Percentiles rank a stretch among this genome's conserved stretches.
Evolutionary conservation across 2,329 filamentous ascomycete species (phyloP).

Genomic region (Zopfia rhizophila): DNA sequence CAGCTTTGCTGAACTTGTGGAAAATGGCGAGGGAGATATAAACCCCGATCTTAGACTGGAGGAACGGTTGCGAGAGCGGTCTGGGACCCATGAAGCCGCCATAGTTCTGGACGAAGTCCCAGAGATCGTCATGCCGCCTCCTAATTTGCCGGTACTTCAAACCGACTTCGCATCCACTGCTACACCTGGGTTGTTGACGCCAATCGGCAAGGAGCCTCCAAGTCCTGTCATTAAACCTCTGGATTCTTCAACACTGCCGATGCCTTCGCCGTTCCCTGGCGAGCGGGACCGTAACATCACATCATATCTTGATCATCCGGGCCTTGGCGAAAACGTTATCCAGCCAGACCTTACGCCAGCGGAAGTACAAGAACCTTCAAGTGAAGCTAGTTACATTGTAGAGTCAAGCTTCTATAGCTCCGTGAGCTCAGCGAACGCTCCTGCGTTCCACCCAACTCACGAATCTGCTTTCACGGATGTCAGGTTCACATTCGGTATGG

Average conservation of each 20-base stretch:
- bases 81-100: slow-evolving; percentile 10
- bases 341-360: slow-evolving; percentile 3
- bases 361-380: slow-evolving; percentile 20
- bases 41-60: slow-evolving; percentile 1
- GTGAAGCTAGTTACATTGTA: slow-evolving; percentile 37
- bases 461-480: slow-evolving; percentile 49
- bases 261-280: slow-evolving; percentile 51
- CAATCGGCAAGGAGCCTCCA: slow-evolving; percentile 44
- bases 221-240: slow-evolving; percentile 47
- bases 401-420: slow-evolving; percentile 49
- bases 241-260: slow-evolving; percentile 48
- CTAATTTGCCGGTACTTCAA: slow-evolving; percentile 35
- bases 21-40: slow-evolving; percentile 1
- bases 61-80: slow-evolving; percentile 7
- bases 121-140: slow-evolving; percentile 45
- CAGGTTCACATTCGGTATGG: slow-evolving; percentile 48
- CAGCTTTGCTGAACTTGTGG: slow-evolving; percentile 1
- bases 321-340: slow-evolving; percentile 2
- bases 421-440: slow-evolving; percentile 36
- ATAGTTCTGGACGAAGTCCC: slow-evolving; percentile 12
- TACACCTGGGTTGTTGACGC: slow-evolving; percentile 36
- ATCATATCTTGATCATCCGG: slow-evolving; percentile 42
- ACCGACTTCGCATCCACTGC: slow-evolving; percentile 26
- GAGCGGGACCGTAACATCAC: slow-evolving; percentile 30
- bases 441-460: slow-evolving; percentile 38